Evolutionary conservation across 2,329 filamentous ascomycete species (phyloP).

Genomic region (Monascus ruber): DNA sequence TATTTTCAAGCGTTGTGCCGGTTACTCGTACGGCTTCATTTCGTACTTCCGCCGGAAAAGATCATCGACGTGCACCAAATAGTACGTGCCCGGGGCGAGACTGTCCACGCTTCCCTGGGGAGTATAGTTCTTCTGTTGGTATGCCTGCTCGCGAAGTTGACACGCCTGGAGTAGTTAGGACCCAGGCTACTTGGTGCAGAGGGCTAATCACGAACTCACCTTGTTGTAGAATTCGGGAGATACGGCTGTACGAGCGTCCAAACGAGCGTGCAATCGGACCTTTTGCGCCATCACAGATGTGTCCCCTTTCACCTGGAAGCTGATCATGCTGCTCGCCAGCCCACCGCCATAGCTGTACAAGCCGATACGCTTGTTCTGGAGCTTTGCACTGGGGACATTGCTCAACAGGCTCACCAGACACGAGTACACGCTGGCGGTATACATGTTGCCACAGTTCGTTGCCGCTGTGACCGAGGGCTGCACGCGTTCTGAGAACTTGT

Average conservation of each 20-base stretch:
- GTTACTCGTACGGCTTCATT: slow-evolving; percentile 53
- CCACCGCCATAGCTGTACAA: slow-evolving; percentile 73
- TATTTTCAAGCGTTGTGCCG: too few relatives aligned
- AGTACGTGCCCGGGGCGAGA: slow-evolving; percentile 59
- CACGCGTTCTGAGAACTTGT: slow-evolving; percentile 69
- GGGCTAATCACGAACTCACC: slow-evolving; percentile 38
- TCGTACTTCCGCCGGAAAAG: slow-evolving; percentile 76
- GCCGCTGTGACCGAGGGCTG: slow-evolving; percentile 62
- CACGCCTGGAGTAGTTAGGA: slow-evolving; percentile 50
- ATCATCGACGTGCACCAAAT: slow-evolving; percentile 67
- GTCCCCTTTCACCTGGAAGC: slow-evolving; percentile 53
- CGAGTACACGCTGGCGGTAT: slow-evolving; percentile 49
- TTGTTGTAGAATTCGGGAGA: slow-evolving; percentile 62
- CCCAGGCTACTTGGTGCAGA: slow-evolving; percentile 9
- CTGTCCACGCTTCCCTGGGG: slow-evolving; percentile 58
- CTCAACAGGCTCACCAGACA: slow-evolving; percentile 50
- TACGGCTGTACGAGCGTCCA: slow-evolving; percentile 55
- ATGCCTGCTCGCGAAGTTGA: slow-evolving; percentile 68
- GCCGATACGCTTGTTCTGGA: slow-evolving; percentile 61
- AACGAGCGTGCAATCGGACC: slow-evolving; percentile 57
- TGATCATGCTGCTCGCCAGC: slow-evolving; percentile 64
- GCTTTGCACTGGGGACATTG: slow-evolving; percentile 49
- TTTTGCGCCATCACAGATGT: slow-evolving; percentile 56
- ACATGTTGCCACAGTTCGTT: slow-evolving; percentile 61
- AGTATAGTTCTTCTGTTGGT: slow-evolving; percentile 67